These are phyloP conservation scores for Scleroderma bovista DNA, from an alignment of 768 basidiomycete genomes.

Conservation along the genomic window DNA sequence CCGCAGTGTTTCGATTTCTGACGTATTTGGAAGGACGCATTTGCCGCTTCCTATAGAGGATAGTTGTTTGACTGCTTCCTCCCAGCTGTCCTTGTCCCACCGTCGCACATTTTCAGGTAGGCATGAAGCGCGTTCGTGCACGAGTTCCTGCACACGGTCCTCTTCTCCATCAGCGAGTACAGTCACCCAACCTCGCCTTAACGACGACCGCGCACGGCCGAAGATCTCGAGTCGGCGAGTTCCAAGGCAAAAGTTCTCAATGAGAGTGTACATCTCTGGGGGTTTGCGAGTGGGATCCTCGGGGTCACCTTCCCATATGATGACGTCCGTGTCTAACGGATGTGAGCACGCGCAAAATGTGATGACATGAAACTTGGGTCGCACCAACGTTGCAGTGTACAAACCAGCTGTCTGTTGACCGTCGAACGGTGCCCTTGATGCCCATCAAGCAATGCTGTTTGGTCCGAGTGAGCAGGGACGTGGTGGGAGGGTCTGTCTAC, in stretches of 20 bases:
- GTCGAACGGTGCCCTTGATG: constrained; percentile 91
- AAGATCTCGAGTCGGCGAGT: constrained; percentile 88
- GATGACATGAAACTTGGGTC: constrained; percentile 18
- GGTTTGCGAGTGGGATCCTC: constrained; percentile 82
- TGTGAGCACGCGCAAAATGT: constrained; percentile 1
- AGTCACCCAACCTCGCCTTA: constrained; percentile 92
- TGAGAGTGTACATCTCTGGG: constrained; percentile 91
- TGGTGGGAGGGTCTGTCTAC: constrained; percentile 82
- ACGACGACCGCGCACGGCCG: constrained; percentile 57
- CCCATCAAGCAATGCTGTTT: constrained; percentile 98
- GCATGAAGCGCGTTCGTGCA: constrained; percentile 25
- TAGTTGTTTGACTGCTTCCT: constrained; percentile 51
- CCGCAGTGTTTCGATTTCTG: constrained; percentile 78
- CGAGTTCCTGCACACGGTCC: constrained; percentile 38
- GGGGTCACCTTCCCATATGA: constrained; percentile 93
- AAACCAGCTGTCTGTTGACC: constrained; percentile 93
- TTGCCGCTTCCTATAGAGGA: constrained; percentile 43
- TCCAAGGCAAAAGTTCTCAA: constrained; percentile 97
- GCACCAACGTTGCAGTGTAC: constrained; percentile 96
- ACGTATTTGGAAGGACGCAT: constrained; percentile 62
- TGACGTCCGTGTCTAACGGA: constrained; percentile 82
- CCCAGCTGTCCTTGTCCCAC: constrained; percentile 66
- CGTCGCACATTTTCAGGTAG: constrained; percentile 27
- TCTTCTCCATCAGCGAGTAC: constrained; percentile 64
- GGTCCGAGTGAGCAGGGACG: constrained; percentile 79